Evolutionary conservation across 805 yeast species (phyloP).

Genomic region (Ogataea nitratoaversa): DNA sequence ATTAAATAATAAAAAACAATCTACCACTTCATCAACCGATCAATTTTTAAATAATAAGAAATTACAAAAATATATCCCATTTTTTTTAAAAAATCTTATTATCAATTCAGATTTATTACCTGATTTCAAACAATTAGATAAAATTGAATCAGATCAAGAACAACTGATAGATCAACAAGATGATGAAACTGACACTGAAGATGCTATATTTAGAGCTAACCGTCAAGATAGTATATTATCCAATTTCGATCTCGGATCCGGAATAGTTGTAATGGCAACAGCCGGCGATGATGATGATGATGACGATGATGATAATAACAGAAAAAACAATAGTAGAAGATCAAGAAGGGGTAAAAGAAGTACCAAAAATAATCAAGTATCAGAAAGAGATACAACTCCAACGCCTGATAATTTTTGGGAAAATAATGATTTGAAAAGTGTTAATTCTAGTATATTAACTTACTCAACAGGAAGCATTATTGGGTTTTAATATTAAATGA

Average conservation of each 20-base stretch:
- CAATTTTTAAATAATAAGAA: conserved; percentile 28
- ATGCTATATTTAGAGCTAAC: neutral
- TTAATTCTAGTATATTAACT: conserved; percentile 22
- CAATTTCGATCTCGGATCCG: conserved; percentile 8
- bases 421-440: conserved; percentile 17
- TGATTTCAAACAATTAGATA: conserved; percentile 10
- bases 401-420: conserved; percentile 22
- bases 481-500: conserved; percentile 16
- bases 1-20: neutral
- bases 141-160: conserved; percentile 1
- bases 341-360: neutral
- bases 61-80: conserved; percentile 28
- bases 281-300: conserved; percentile 2
- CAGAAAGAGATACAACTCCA: neutral
- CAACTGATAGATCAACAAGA: conserved; percentile 1
- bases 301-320: neutral
- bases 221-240: conserved; percentile 17
- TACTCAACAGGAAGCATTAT: conserved; percentile 25
- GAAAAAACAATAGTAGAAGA: neutral
- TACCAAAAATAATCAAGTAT: no score
- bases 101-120: conserved; percentile 22
- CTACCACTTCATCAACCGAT: conserved; percentile 1
- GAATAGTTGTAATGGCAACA: neutral
- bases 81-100: conserved; percentile 25
- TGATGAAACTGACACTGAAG: conserved; percentile 4